Evolutionary conservation across 371 early-diverging fungal species (phyloP), one percentile per base, ranked within the genome.

Genomic region (Circinella umbellata): DNA sequence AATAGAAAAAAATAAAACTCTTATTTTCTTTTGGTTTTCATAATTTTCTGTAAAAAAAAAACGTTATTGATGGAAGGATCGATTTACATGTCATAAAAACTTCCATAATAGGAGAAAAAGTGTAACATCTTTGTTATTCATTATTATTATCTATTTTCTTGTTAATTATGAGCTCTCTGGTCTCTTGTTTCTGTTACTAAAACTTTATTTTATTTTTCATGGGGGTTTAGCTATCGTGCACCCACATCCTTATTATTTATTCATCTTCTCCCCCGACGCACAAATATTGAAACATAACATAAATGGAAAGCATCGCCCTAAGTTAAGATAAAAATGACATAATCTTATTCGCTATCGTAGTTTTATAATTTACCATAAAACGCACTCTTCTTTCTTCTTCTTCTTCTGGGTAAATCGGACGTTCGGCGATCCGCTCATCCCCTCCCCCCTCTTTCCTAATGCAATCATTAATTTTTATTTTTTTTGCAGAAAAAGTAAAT

Each of bases 151-250:
- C 11, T 42, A 42, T 42, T 42, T 42, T 42, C 6, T 42, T 42
- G 11, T 42, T 42, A 42, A 9, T 9, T 9, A 42, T 42, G 48
- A 10, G 13, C 10, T 27, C 27, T 27, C n/a, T n/a, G n/a, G n/a
- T n/a, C n/a, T n/a, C n/a, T 27, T 27, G 1, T 27, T 2, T 27
- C 27, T 27, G 53, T 15, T 53, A 57, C 57, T 8, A 13, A 57
- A 57, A 57, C 57, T 57, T 57, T 57, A 57, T 57, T 57, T 57
- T 57, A 57, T 57, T 57, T 51, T 51, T 42, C 42, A 42, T 42
- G 42, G 42, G 42, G 42, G 42, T 42, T 42, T 9, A 11, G 11
- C 1, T 42, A 42, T 42, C 11, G 42, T 6, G 42, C 51, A 51
- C n/a, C 51, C 14, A 17, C 51, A 51, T 51, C 51, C 15, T 5